These are phyloP conservation scores for Solanum appendiculatum DNA, from an alignment of 257 asterid genomes.

Conservation along the genomic window DNA sequence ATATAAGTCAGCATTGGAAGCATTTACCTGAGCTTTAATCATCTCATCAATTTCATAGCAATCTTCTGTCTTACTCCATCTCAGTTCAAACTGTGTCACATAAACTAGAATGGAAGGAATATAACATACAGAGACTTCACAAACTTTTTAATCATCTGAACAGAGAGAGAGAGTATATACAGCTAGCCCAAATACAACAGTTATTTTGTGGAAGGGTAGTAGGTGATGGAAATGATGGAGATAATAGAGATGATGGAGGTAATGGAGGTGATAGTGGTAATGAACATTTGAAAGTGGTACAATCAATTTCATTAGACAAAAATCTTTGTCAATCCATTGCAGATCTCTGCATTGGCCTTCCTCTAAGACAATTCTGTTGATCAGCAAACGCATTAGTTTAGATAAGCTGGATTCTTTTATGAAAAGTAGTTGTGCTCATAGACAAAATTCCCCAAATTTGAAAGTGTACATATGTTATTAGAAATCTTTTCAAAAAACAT, in stretches of 20 bases:
- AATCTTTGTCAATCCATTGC: constrained; percentile 31
- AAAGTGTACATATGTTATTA: constrained; percentile 30
- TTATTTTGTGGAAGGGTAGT: not conserved
- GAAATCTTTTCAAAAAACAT: constrained; percentile 34
- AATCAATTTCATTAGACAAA: constrained; percentile 28
- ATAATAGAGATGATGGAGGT: too few species aligned
- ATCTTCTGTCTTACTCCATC: too few species aligned
- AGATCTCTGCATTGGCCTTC: constrained; percentile 32
- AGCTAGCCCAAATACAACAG: not conserved
- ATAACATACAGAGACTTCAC: too few species aligned
- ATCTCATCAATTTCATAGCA: too few species aligned
- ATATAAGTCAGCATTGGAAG: too few species aligned
- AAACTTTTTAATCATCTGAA: too few species aligned
- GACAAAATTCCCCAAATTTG: constrained; percentile 22
- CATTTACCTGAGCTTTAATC: too few species aligned
- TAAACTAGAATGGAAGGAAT: too few species aligned
- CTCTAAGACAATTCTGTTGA: constrained; percentile 33
- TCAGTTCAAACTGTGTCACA: too few species aligned
- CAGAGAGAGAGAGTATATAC: too few species aligned
- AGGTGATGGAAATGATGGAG: not conserved
- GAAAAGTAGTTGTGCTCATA: constrained; percentile 37
- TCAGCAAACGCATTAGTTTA: constrained; percentile 24
- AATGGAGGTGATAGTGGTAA: too few species aligned
- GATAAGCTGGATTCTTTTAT: constrained; percentile 24
- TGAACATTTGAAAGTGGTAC: constrained; percentile 32